A percentile compares a stretch with the other conserved stretches of the same genome.
phyloP scores from a whole-genome alignment of 1,284 basidiomycete species.

The Ceraceosorus guamensis region DNA sequence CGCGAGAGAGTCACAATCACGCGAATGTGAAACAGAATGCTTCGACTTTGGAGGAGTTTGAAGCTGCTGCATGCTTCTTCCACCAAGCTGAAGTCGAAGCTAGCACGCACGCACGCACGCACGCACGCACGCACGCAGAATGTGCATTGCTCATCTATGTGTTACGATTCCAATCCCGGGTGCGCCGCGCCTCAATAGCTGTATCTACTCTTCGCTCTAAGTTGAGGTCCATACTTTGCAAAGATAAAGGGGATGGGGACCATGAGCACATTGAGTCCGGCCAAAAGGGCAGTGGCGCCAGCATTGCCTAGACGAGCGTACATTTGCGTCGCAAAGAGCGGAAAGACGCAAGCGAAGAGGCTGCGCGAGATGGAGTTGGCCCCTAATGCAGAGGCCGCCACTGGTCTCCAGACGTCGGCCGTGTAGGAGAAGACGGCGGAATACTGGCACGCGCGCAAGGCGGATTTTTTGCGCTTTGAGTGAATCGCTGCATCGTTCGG shows the following conservation, averaged over 20 bases:
- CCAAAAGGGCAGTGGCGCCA: constrained; percentile 15
- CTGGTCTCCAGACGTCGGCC: constrained; percentile 7
- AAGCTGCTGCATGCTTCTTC: too few relatives aligned
- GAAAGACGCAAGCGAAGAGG: constrained; percentile 12
- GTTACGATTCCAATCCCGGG: too few relatives aligned
- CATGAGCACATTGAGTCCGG: constrained; percentile 16
- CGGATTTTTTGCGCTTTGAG: too few relatives aligned
- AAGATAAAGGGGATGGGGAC: constrained; percentile 18
- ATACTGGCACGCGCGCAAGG: background rate
- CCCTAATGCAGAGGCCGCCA: constrained; percentile 20
- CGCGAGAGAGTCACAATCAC: too few relatives aligned
- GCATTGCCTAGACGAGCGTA: constrained; percentile 9
- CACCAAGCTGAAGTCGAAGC: too few relatives aligned
- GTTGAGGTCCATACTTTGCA: constrained; percentile 12
- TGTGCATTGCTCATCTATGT: too few relatives aligned
- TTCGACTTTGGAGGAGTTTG: too few relatives aligned
- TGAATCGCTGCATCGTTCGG: too few relatives aligned
- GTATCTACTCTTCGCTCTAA: constrained; percentile 11
- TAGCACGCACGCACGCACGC: too few relatives aligned
- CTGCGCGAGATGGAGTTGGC: constrained; percentile 10
- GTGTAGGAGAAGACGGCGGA: constrained; percentile 16
- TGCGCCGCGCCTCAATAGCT: too few relatives aligned
- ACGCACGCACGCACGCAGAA: too few relatives aligned
- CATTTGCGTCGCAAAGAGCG: constrained; percentile 18
- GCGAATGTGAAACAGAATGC: too few relatives aligned